Evolutionary conservation across 768 basidiomycete genomes (phyloP), one percentile per base, ranked within the genome.

Genomic region (Epithele typhae): DNA sequence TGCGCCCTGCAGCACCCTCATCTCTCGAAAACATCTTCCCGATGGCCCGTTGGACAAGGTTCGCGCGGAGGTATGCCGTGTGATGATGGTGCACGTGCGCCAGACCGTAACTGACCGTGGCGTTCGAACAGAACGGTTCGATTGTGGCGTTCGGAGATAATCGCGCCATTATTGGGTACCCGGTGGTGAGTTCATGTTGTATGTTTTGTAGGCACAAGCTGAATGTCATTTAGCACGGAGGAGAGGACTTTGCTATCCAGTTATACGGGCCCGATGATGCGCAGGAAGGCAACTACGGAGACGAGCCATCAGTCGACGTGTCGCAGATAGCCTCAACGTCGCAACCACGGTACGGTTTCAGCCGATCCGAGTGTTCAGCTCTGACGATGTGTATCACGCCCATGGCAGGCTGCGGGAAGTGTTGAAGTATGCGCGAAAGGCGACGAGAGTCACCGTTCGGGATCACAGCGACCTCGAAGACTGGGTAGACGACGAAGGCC

Each of bases 401-500:
- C n/a, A n/a, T n/a, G n/a, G n/a, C n/a, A n/a, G n/a, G n/a, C n/a
- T 46, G 57, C 24, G 43, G 21, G 24, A 59, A 59, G 54, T 59
- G 46, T 46, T 52, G 43, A n/a, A 11, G 48, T 9, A 36, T 8
- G 35, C 52, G 8, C 46, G 32, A 18, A 40, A 22, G 15, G 49
- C 58, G 33, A 43, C 52, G 1, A 59, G 64, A 5, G 25, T 55
- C 19, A 51, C 54, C 5, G 37, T 59, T 36, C 50, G 49, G 30
- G 43, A 60, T 17, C 49, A 58, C 25, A 48, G 36, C 2, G 48
- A 60, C 27, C 47, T 64, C 11, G 64, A 65, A 25, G 60, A 63
- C 17, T 68, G 68, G 68, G 60, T 68, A 1, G 59, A 64, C 35
- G 54, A 57, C 8, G 60, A 52, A 32, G 61, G 59, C 12, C 59